A percentile compares a stretch with the other conserved stretches of the same genome.
phyloP scores from a whole-genome alignment of 2,329 filamentous ascomycete genomes.

The Alternaria triticina region DNA sequence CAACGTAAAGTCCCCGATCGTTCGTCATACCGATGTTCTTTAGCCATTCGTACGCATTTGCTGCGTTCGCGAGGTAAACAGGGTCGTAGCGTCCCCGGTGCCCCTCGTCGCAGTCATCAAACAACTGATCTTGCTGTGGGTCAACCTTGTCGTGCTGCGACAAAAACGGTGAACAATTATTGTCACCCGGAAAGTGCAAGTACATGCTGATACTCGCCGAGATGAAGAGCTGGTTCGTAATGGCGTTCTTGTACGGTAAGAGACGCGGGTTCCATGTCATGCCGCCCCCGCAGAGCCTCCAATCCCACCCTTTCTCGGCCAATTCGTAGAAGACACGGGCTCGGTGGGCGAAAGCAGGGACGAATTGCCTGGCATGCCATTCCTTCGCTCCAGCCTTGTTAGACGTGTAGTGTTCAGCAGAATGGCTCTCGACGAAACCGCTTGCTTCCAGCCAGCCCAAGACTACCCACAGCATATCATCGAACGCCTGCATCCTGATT shows the following conservation, averaged over 20 bases:
- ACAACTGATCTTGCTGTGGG: background rate
- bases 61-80: slow-evolving; percentile 73
- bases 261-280: slow-evolving; percentile 87
- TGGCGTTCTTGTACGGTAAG: slow-evolving; percentile 89
- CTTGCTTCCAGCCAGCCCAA: slow-evolving; percentile 87
- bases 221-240: slow-evolving; percentile 91
- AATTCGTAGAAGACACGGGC: slow-evolving; percentile 86
- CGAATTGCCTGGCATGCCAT: slow-evolving; percentile 82
- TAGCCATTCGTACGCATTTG: slow-evolving; percentile 83
- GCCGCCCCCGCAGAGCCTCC: slow-evolving; percentile 78
- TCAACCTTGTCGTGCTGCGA: slow-evolving; percentile 32
- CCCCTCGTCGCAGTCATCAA: slow-evolving; percentile 15
- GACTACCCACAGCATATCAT: slow-evolving; percentile 96
- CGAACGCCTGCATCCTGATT: slow-evolving; percentile 80
- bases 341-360: slow-evolving; percentile 78
- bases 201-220: slow-evolving; percentile 89
- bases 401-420: slow-evolving; percentile 63
- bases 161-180: slow-evolving; percentile 72
- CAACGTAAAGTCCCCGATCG: slow-evolving; percentile 73
- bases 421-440: slow-evolving; percentile 76
- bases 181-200: slow-evolving; percentile 82
- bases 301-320: slow-evolving; percentile 81
- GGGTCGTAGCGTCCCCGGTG: slow-evolving; percentile 56
- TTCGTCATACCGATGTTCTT: slow-evolving; percentile 82
- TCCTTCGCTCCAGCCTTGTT: slow-evolving; percentile 1